phyloP scores from a whole-genome alignment of 1,139 yeast genomes.

The Yamadazyma oceani region DNA sequence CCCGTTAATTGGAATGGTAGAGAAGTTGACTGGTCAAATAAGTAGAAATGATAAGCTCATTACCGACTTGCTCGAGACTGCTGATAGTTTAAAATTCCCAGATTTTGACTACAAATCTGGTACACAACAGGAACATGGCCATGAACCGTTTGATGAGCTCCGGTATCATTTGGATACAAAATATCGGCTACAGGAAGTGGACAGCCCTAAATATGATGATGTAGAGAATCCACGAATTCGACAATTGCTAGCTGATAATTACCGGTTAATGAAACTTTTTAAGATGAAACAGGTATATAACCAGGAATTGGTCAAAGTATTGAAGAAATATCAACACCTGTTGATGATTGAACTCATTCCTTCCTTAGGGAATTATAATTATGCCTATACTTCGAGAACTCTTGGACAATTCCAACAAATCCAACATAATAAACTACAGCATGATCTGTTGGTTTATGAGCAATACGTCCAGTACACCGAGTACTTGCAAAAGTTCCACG shows the following conservation, averaged over 20 bases:
- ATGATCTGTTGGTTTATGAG: constrained; percentile 16
- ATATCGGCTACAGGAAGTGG: constrained; percentile 13
- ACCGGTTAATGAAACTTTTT: constrained; percentile 23
- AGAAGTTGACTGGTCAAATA: constrained; percentile 24
- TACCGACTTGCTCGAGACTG: constrained; percentile 21
- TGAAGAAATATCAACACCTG: constrained; percentile 31
- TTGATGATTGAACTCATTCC: constrained; percentile 31
- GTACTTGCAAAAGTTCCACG: constrained; percentile 13
- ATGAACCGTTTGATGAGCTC: constrained; percentile 15
- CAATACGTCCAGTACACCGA: constrained; percentile 18
- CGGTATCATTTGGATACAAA: constrained; percentile 19
- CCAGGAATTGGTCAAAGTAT: constrained; percentile 21
- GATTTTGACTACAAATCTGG: not conserved
- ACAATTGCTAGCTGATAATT: constrained; percentile 26
- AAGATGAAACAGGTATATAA: constrained; percentile 22
- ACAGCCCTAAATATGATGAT: constrained; percentile 8
- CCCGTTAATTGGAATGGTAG: constrained; percentile 28
- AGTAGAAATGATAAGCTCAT: constrained; percentile 26
- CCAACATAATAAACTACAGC: constrained; percentile 14
- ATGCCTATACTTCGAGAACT: not conserved
- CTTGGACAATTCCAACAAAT: constrained; percentile 11
- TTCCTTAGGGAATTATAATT: constrained; percentile 19
- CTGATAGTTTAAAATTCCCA: constrained; percentile 29
- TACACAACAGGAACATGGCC: constrained; percentile 5
- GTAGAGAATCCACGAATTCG: constrained; percentile 17